Base-by-base conservation (phyloP, 1,284 basidiomycete genomes). In the Trichosporon coremiiforme region DNA sequence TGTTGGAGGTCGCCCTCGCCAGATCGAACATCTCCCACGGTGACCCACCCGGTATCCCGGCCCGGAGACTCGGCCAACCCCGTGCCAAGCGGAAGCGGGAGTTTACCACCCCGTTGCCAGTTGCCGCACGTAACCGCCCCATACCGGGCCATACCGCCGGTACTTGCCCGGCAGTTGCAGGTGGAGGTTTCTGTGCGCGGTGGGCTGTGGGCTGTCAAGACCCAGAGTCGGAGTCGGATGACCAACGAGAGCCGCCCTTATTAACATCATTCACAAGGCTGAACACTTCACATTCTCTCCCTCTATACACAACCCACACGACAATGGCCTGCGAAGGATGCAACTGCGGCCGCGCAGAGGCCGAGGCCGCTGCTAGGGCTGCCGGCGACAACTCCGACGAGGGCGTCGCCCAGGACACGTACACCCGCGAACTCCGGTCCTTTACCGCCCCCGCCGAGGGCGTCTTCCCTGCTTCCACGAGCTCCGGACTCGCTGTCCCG, bases 361-460 rank as follows among this genome's bases (percentile, higher is more conserved):
- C 22, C 12, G 38, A 64, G 36, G 36, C 63, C 9, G 22, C 36
- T 22, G 33, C 62, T 15, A 13, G n/a, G n/a, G 31, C 33, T 41
- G 35, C 63, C 36, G 20, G 35, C 36, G 73, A 10, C 84, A 85
- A 74, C 83, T 77, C 6, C 84, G 29, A 60, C 29, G 31, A 33
- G 29, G 57, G 57, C 66, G 63, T 38, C 31, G 64, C 64, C 0
- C 70, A 70, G 69, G 66, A 63, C 64, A 67, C 62, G 64, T 68
- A 64, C 65, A 69, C 22, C 62, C 75, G 55, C 67, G 73, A 74
- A 8, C 71, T 73, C 35, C 72, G 80, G 4, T 76, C 76, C 9
- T 82, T 81, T 71, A 82, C 81, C 35, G 74, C 77, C 5, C 79
- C 80, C 12, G 66, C 71, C 2, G 78, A 78, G 41, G 70, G 70